Base-by-base conservation (phyloP, 208 protist species). In the Leishmania gerbilli region DNA sequence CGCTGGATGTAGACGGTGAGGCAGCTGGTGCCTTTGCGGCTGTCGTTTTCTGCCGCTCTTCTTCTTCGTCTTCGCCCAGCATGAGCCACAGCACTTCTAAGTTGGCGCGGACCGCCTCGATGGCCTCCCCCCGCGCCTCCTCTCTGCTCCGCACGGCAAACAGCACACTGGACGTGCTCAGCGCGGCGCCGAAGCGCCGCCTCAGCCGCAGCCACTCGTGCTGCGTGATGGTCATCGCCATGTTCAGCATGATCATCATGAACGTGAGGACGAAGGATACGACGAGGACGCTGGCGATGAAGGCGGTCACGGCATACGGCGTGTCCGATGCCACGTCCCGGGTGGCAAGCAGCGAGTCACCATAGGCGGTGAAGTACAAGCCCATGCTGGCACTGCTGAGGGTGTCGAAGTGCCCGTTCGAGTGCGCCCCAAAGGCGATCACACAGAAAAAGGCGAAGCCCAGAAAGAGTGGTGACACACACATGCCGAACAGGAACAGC, bases 171-270 rank as follows among this genome's bases (percentile, higher is more conserved):
- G 82, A 87, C 31, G 71, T 89, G 81, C 82, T 90, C 4, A 92
- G 74, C 31, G 85, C 87, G 0, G 85, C 80, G 31, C 86, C 89
- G 42, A 91, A 92, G 37, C 84, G 83, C 21, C 87, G 79, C 42
- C 87, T 87, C 80, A 92, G 80, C 49, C 78, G 77, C 55, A 83
- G 83, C 86, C 88, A 94, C 78, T 90, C 85, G 68, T 91, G 79
- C 62, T 91, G 86, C 19, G 84, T 92, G 71, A 94, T 94, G 47
- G 88, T 80, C 81, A 91, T 89, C 1, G 88, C 87, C 31, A 92
- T 81, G 83, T 92, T 92, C 76, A 92, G 80, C 81, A 93, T 89
- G n/a, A 87, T 90, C 79, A 87, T 88, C 79, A 92, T 91, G 65
- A 91, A 89, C 9, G 91, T 72, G 24, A 91, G 58, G 17, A 89